These are phyloP conservation scores for Quercus phellos DNA, from an alignment of 331 rosid species.

Conservation along the genomic window DNA sequence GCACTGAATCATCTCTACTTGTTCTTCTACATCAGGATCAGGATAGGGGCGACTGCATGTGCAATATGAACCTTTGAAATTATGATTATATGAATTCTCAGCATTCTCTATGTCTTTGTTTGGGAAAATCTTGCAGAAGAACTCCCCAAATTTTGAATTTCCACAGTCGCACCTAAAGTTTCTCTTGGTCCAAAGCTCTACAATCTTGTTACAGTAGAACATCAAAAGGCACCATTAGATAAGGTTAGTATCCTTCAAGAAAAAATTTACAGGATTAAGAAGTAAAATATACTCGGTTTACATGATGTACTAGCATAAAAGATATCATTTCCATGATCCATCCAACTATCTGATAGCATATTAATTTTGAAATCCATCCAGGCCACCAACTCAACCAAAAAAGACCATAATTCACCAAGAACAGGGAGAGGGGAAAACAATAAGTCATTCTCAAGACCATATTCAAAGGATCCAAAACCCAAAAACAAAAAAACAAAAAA, in stretches of 20 bases:
- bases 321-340: too few relatives aligned
- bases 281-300: background rate
- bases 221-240: conserved; percentile 14
- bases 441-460: background rate
- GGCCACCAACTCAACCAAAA: background rate
- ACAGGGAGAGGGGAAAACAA: background rate
- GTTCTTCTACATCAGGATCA: conserved; percentile 90
- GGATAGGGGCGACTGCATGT: conserved; percentile 93
- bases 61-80: conserved; percentile 89
- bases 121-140: conserved; percentile 73
- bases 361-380: background rate
- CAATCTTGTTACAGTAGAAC: conserved; percentile 48
- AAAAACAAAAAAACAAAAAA: too few relatives aligned
- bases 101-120: conserved; percentile 73
- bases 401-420: background rate
- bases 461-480: background rate
- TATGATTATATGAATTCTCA: conserved; percentile 76
- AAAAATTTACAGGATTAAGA: background rate
- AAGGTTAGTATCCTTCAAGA: conserved; percentile 5
- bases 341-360: background rate
- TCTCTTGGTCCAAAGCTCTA: conserved; percentile 97
- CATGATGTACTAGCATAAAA: background rate
- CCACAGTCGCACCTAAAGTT: conserved; percentile 96
- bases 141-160: conserved; percentile 88
- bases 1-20: conserved; percentile 94